These are phyloP conservation scores for Cocos nucifera DNA, from an alignment of 176 grass and related monocot genomes.

Conservation along the genomic window DNA sequence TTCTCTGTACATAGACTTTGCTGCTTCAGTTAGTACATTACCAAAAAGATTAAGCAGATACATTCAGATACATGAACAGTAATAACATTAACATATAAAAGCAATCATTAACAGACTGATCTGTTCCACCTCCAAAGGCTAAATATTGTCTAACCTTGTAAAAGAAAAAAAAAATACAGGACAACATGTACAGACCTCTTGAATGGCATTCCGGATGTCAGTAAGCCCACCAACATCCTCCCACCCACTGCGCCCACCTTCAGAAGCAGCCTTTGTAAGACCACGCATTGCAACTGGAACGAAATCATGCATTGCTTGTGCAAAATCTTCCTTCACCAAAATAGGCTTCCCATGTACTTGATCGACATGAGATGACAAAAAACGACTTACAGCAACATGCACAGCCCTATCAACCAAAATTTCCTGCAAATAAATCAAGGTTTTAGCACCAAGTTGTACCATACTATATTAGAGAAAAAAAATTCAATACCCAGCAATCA, in stretches of 20 bases:
- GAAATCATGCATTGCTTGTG: conserved; percentile 76
- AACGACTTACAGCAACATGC: conserved; percentile 57
- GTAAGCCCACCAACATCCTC: conserved; percentile 83
- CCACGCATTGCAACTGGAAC: conserved; percentile 91
- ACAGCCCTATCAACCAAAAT: conserved; percentile 93
- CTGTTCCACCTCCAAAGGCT: too few relatives aligned
- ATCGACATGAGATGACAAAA: conserved; percentile 39
- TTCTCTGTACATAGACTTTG: too few relatives aligned
- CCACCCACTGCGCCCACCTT: conserved; percentile 67
- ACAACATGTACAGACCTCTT: conserved; percentile 52
- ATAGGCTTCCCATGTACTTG: conserved; percentile 25
- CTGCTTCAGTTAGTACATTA: too few relatives aligned
- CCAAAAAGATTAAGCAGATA: too few relatives aligned
- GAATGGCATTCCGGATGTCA: conserved; percentile 67
- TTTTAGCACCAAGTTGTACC: not conserved
- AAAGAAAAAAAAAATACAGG: conserved; percentile 7
- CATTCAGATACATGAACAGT: too few relatives aligned
- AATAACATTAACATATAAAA: too few relatives aligned
- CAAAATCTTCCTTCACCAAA: conserved; percentile 69
- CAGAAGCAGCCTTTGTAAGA: conserved; percentile 74
- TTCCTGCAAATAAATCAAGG: conserved; percentile 33
- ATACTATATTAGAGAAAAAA: not conserved
- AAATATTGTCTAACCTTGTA: not conserved
- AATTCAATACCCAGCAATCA: too few relatives aligned
- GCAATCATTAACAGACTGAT: too few relatives aligned